Conservation (phyloP, 1,284 basidiomycete species). For the Cutaneotrichosporon mucoides region DNA sequence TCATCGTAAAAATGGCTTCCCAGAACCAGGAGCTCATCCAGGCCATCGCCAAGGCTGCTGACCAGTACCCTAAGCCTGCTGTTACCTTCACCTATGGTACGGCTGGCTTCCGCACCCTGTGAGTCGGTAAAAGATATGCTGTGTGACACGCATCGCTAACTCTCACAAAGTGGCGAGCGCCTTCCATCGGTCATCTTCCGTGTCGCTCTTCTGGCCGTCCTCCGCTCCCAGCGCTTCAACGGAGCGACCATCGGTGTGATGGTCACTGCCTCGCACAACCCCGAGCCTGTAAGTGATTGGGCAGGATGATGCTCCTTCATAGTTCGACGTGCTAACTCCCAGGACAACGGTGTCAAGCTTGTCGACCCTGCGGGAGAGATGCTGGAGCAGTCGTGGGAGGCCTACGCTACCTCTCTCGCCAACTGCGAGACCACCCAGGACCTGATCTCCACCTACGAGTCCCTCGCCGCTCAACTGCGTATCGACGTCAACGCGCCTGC, state of each 20-base stretch:
- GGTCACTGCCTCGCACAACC: slow-evolving; percentile 99
- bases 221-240: slow-evolving; percentile 83
- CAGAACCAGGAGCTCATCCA: slow-evolving; percentile 21
- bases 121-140: slow-evolving; percentile 44
- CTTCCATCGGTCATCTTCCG: slow-evolving; percentile 93
- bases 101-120: slow-evolving; percentile 91
- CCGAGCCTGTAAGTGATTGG: slow-evolving; percentile 66
- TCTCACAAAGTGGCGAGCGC: slow-evolving; percentile 59
- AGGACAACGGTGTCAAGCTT: slow-evolving; percentile 99
- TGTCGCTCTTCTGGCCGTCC: slow-evolving; percentile 82
- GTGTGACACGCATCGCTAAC: slow-evolving; percentile 1
- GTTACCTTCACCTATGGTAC: slow-evolving; percentile 80
- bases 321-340: slow-evolving; percentile 4
- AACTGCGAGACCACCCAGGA: slow-evolving; percentile 73
- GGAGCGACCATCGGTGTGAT: slow-evolving; percentile 94
- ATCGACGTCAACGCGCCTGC: slow-evolving; percentile 77
- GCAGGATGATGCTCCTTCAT: too few relatives aligned
- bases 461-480: slow-evolving; percentile 62
- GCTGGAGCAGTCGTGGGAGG: slow-evolving; percentile 94
- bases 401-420: slow-evolving; percentile 79
- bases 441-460: slow-evolving; percentile 64
- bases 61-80: slow-evolving; percentile 51
- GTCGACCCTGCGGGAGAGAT: slow-evolving; percentile 99
- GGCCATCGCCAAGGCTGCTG: slow-evolving; percentile 36
- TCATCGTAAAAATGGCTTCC: not conserved